A percentile compares a stretch with the other conserved stretches of the same genome.
Conservation (phyloP, 257 asterid species). For the Nyctanthes arbortristis region DNA sequence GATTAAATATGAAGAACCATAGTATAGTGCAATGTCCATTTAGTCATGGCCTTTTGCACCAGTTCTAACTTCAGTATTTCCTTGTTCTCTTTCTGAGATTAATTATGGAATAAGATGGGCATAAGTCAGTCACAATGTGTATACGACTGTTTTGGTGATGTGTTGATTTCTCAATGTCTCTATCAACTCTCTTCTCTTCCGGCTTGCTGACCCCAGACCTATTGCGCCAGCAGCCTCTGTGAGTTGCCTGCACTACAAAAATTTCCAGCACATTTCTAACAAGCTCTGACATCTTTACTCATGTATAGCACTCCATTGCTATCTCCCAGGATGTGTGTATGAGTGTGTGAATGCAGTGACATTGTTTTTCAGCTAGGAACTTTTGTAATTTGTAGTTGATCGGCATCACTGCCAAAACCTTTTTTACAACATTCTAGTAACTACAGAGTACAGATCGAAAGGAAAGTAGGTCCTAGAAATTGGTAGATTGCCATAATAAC, state of each 20-base stretch:
- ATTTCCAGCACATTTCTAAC: neutral
- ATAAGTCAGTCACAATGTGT: neutral
- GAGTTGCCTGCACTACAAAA: neutral
- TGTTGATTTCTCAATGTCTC: neutral
- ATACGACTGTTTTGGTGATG: neutral
- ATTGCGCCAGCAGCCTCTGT: neutral
- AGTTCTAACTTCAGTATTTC: slow-evolving; percentile 1
- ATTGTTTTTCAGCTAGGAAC: neutral
- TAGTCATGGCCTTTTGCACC: neutral
- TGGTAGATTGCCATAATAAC: neutral
- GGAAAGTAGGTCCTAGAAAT: slow-evolving; percentile 1
- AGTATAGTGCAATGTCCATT: neutral
- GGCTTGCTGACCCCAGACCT: neutral
- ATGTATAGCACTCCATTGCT: too few species aligned
- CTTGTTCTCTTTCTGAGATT: neutral
- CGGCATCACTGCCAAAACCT: neutral
- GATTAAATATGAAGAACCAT: slow-evolving; percentile 12
- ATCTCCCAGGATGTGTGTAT: neutral
- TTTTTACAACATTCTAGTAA: neutral
- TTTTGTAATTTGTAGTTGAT: slow-evolving; percentile 5
- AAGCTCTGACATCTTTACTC: too few species aligned
- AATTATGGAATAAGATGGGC: neutral
- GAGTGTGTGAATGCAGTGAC: slow-evolving; percentile 7
- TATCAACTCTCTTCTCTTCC: neutral
- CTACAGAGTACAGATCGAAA: slow-evolving; percentile 5